Conservation (phyloP, 176 grass and related monocot genomes). For the Pontederia paniculata region DNA sequence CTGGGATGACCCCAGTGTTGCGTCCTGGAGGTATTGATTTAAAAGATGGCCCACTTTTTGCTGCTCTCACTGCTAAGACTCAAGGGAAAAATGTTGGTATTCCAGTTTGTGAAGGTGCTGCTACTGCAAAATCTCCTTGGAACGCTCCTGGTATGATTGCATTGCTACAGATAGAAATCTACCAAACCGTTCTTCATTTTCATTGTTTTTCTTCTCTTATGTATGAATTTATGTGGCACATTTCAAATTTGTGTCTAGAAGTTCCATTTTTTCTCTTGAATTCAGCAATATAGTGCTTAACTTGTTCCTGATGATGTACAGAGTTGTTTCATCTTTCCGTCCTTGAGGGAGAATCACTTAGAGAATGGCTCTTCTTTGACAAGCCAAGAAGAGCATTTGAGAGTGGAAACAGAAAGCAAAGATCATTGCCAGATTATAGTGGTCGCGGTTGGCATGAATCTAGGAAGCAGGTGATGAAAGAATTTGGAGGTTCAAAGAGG, state of each 20-base stretch:
- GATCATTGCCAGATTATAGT: conserved; percentile 76
- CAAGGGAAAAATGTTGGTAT: conserved; percentile 77
- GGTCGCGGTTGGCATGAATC: conserved; percentile 96
- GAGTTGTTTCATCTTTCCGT: conserved; percentile 83
- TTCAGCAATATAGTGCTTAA: not conserved
- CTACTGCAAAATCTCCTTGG: conserved; percentile 88
- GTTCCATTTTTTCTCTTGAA: not conserved
- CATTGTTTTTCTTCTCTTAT: not conserved
- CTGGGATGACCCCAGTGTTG: conserved; percentile 73
- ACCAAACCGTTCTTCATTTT: not conserved
- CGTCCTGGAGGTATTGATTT: conserved; percentile 79
- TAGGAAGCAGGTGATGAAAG: conserved; percentile 85
- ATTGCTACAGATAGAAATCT: not conserved
- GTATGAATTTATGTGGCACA: not conserved
- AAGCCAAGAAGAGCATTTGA: conserved; percentile 90
- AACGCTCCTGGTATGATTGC: conserved; percentile 64
- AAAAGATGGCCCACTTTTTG: conserved; percentile 85
- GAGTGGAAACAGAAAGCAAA: conserved; percentile 80
- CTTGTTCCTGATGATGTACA: conserved; percentile 27
- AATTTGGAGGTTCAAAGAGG: conserved; percentile 62
- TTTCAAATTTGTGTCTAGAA: not conserved
- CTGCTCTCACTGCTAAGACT: conserved; percentile 66
- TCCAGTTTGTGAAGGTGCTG: conserved; percentile 91
- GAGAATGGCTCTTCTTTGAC: conserved; percentile 98
- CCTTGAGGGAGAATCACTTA: conserved; percentile 76